These are phyloP conservation scores for Furcasterigmium furcatum DNA, from an alignment of 2,329 filamentous ascomycete genomes.

Conservation along the genomic window DNA sequence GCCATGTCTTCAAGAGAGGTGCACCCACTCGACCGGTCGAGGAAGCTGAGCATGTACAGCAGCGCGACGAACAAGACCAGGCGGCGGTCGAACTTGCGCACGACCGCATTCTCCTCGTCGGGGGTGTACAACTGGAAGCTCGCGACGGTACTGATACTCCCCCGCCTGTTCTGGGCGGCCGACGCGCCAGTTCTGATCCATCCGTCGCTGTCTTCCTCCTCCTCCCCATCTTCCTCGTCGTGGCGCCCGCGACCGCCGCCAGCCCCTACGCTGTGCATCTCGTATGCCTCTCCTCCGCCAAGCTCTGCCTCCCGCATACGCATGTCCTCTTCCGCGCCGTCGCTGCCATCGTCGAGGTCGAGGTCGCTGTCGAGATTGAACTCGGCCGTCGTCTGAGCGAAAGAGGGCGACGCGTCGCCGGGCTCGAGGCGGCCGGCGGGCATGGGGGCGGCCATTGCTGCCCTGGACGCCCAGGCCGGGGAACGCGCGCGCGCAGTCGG, in stretches of 20 bases:
- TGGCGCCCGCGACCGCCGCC: no score
- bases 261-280: constrained; percentile 18
- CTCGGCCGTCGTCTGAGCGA: constrained; percentile 35
- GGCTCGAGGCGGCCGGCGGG: neutral
- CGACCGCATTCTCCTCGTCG: constrained; percentile 70
- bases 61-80: constrained; percentile 79
- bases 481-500: no score
- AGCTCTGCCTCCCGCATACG: constrained; percentile 20
- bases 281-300: constrained; percentile 25
- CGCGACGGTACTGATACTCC: constrained; percentile 26
- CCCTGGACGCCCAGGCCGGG: neutral
- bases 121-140: constrained; percentile 43
- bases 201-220: constrained; percentile 6
- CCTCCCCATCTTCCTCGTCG: constrained; percentile 10
- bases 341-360: constrained; percentile 16
- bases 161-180: no score
- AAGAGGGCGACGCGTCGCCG: constrained; percentile 26
- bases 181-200: constrained; percentile 13
- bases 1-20: neutral
- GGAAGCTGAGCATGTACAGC: constrained; percentile 79
- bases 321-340: constrained; percentile 18
- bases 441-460: constrained; percentile 5
- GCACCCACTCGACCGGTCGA: constrained; percentile 76
- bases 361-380: constrained; percentile 30
- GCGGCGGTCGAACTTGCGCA: constrained; percentile 72